Base-by-base conservation (phyloP, 2,329 filamentous ascomycete genomes). In the Talaromyces sp. region DNA sequence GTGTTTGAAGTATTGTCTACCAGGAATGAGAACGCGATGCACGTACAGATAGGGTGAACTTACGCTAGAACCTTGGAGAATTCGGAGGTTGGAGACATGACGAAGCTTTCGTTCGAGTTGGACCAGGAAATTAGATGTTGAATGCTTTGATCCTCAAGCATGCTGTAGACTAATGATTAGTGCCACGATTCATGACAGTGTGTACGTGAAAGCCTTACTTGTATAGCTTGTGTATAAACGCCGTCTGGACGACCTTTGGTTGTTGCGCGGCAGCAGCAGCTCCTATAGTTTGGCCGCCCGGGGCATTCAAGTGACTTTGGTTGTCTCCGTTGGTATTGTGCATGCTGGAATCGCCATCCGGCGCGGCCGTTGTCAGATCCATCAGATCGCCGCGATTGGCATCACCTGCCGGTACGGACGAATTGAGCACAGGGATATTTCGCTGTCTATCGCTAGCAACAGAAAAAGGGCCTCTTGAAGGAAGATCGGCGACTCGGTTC, bases 191-290 rank as follows among this genome's bases (percentile, higher is more conserved):
- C 13, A 35, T n/a, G 10, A 54, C 22, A 22, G 22, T 22, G 22
- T 22, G 22, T 22, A n/a, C 22, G 7, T 16, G 35, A 31, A 27
- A 27, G 22, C 13, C 89, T 74, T 84, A 97, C 93, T 96, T 97
- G 84, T 98, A 99, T 41, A 99, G 87, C 79, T 99, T 99, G 79
- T 99, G 95, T 69, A 99, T 98, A 74, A 99, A 99, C 24, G 95
- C 95, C 11, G 95, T 98, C 81, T 99, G 95, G 16, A 98, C 93
- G 52, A 97, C 94, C 80, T 99, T 99, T 66, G 95, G 93, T 75
- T 97, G 93, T 75, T 96, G 92, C 61, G 93, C 89, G 57, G 81
- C 79, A 62, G 78, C 77, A 73, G 80, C 82, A 73, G 81, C 82
- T 10, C 77, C 78, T 60, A 78, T 73, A 27, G 76, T 73, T 59